Conservation (phyloP, 768 basidiomycete genomes). For the Psilocybe cyanescens region DNA sequence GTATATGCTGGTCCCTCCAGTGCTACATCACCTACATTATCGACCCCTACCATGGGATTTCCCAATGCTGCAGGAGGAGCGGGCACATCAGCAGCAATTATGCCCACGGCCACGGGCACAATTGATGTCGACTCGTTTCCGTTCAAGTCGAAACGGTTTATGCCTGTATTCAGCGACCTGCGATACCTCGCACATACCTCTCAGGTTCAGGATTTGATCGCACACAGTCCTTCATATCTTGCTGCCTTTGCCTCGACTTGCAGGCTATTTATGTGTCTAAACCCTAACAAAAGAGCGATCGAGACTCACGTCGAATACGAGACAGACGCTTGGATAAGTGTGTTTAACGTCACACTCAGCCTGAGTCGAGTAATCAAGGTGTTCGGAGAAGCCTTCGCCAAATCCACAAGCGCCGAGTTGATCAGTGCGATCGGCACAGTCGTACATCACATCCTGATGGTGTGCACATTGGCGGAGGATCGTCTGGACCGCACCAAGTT, state of each 20-base stretch:
- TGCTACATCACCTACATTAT: constrained; percentile 5
- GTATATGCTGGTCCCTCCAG: constrained; percentile 38
- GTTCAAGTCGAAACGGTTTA: constrained; percentile 95
- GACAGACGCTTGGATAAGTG: constrained; percentile 94
- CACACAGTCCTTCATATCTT: constrained; percentile 67
- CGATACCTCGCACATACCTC: constrained; percentile 83
- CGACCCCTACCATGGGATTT: constrained; percentile 4
- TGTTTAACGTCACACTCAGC: constrained; percentile 94
- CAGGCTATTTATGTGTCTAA: constrained; percentile 91
- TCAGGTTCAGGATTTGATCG: constrained; percentile 80
- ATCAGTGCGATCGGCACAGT: constrained; percentile 70
- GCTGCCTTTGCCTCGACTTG: constrained; percentile 76
- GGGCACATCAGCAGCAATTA: constrained; percentile 9
- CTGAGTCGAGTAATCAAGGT: constrained; percentile 88
- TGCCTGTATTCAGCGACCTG: constrained; percentile 92
- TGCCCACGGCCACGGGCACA: constrained; percentile 20
- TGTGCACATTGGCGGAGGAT: constrained; percentile 69
- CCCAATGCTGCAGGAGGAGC: background rate
- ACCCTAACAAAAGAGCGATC: constrained; percentile 84
- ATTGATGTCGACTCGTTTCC: constrained; percentile 85
- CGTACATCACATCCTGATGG: constrained; percentile 70
- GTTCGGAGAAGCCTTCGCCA: constrained; percentile 83
- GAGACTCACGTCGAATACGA: constrained; percentile 94
- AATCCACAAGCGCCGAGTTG: constrained; percentile 49
- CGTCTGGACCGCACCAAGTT: constrained; percentile 72